A percentile compares a stretch with the other conserved stretches of the same genome.
Conservation (phyloP, 2,329 filamentous ascomycete genomes). For the Exophiala sideris region DNA sequence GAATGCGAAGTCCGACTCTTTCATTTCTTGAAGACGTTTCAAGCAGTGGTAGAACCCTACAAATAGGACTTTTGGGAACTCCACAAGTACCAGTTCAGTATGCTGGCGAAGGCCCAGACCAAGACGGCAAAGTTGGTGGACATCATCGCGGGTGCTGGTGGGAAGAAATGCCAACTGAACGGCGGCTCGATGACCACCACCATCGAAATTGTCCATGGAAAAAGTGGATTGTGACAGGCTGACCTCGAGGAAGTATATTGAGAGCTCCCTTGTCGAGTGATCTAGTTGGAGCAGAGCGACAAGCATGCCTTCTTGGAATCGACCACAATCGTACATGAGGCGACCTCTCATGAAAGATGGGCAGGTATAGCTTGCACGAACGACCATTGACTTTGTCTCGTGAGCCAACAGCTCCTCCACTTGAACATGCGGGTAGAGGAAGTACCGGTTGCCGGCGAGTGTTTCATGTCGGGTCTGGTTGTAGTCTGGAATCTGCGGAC, state of each 20-base stretch:
- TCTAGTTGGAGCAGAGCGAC: slow-evolving; percentile 31
- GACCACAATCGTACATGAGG: slow-evolving; percentile 25
- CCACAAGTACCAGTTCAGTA: slow-evolving; percentile 45
- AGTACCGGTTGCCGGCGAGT: slow-evolving; percentile 12
- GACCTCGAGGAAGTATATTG: slow-evolving; percentile 31
- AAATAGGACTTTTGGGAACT: slow-evolving; percentile 61
- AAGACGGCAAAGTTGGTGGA: slow-evolving; percentile 21
- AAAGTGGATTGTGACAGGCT: slow-evolving; percentile 19
- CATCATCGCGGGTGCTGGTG: slow-evolving; percentile 22
- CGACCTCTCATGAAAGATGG: slow-evolving; percentile 29
- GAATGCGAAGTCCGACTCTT: slow-evolving; percentile 31
- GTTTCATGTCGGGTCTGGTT: slow-evolving; percentile 15
- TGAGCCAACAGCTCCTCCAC: slow-evolving; percentile 23
- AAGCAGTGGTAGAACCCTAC: slow-evolving; percentile 58
- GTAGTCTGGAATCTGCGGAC: not conserved
- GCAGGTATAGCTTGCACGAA: slow-evolving; percentile 32
- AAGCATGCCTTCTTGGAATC: slow-evolving; percentile 33
- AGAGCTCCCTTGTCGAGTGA: slow-evolving; percentile 24
- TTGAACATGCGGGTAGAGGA: slow-evolving; percentile 18
- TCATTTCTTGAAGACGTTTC: slow-evolving; percentile 54
- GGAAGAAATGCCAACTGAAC: slow-evolving; percentile 21
- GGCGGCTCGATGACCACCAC: slow-evolving; percentile 18
- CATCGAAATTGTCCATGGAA: slow-evolving; percentile 22
- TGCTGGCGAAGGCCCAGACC: slow-evolving; percentile 23
- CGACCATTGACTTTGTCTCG: slow-evolving; percentile 25